Base-by-base conservation (phyloP, 805 yeast genomes). In the Starmerella floris region DNA sequence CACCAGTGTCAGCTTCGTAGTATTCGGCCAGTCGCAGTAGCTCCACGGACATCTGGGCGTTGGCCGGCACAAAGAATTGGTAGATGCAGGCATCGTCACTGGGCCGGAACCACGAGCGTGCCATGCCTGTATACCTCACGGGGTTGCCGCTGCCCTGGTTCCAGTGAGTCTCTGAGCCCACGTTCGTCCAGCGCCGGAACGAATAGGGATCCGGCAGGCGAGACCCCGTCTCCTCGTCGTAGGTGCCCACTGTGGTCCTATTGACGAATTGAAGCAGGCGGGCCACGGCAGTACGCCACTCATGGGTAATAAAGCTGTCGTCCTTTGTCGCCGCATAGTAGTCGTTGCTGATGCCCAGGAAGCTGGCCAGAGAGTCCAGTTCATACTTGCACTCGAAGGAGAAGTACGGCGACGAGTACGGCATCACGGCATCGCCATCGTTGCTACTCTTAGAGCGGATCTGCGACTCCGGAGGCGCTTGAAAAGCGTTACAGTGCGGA, bases 341-440 rank as follows among this genome's bases (percentile, higher is more conserved):
- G 44, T 79, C 88, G 54, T 78, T 81, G 6, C 82, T 67, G 44
- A 84, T 62, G 0, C 85, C 79, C 43, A 84, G 63, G 53, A 84
- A 84, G 4, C 91, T 77, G 0, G 94, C 94, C 40, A 84, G 62
- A 2, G 91, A 79, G 60, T 84, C 95, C 43, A 84, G 65, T 57
- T 84, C 95, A 67, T 81, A 84, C 57, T 84, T 84, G 62, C 95
- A 84, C 57, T 84, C 95, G 60, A 83, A 84, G 0, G 82, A 93
- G 22, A 66, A 65, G 16, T 59, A 58, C 76, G 85, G 81, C 45
- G 80, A 74, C 2, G 85, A 87, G 5, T 53, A 52, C 1, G 95
- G 95, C 28, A 53, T 57, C 4, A 84, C 94, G 4, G 60, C 56
- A 56, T 85, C 95, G 25, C 42, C 38, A 11, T 37, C 46, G 27